Evolutionary conservation across 1,139 yeast genomes (phyloP).

Genomic region (Tardiomyces digboiensis): DNA sequence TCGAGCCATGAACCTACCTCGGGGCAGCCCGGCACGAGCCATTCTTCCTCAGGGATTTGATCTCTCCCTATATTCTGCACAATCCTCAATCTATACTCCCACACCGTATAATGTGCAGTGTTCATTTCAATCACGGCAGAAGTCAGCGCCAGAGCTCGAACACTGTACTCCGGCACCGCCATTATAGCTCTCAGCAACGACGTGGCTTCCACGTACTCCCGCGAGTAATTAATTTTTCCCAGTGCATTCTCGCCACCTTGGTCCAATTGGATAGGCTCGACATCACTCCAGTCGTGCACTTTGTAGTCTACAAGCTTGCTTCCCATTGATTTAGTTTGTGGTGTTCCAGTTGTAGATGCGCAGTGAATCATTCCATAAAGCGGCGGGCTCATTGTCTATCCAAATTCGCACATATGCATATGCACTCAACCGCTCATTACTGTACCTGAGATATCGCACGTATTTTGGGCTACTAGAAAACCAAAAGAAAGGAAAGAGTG

Average conservation of each 20-base stretch:
- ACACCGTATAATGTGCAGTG: constrained; percentile 89
- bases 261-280: constrained; percentile 25
- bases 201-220: constrained; percentile 55
- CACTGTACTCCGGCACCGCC: constrained; percentile 50
- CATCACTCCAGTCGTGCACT: constrained; percentile 26
- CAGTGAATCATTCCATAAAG: no score
- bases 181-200: constrained; percentile 56
- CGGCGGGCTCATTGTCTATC: no score
- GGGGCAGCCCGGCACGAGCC: constrained; percentile 14
- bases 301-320: constrained; percentile 6
- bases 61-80: constrained; percentile 31
- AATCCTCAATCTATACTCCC: constrained; percentile 67
- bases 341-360: neutral
- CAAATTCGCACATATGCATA: no score
- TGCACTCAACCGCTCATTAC: no score
- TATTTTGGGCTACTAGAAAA: no score
- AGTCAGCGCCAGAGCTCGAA: constrained; percentile 62
- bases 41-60: constrained; percentile 17
- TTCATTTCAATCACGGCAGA: constrained; percentile 51
- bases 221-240: constrained; percentile 70
- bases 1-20: constrained; percentile 56
- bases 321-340: neutral
- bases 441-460: no score
- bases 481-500: no score
- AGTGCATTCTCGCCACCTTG: constrained; percentile 39